Conservation (phyloP, 306 rosid species). For the Acmispon strigosus region DNA sequence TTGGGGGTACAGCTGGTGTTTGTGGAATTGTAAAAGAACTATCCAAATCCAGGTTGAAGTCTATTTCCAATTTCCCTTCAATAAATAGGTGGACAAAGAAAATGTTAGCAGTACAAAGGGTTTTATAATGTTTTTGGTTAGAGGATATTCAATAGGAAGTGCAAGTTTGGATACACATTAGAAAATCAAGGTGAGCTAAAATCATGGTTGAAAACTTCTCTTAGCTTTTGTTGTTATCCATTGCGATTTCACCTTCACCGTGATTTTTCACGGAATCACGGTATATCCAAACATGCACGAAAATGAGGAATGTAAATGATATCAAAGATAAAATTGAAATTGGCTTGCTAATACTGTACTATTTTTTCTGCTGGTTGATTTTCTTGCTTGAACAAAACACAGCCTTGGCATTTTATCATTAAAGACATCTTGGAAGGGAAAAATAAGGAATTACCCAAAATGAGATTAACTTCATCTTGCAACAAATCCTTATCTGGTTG, state of each 20-base stretch:
- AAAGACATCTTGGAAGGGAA: neutral
- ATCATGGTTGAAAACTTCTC: no score
- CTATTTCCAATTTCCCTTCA: slow-evolving; percentile 41
- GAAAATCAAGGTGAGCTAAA: no score
- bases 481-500: slow-evolving; percentile 50
- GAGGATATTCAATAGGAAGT: neutral
- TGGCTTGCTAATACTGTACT: neutral
- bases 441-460: slow-evolving; percentile 27
- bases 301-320: neutral
- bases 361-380: neutral
- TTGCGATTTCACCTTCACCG: no score
- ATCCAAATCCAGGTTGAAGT: slow-evolving; percentile 45
- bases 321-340: neutral
- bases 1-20: slow-evolving; percentile 55
- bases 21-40: slow-evolving; percentile 37
- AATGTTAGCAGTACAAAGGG: neutral
- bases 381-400: neutral
- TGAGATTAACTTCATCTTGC: slow-evolving; percentile 40
- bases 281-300: no score
- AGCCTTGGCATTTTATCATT: neutral
- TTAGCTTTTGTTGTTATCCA: no score
- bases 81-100: neutral
- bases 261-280: no score
- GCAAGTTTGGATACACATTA: no score
- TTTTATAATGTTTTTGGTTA: neutral